phyloP scores from a whole-genome alignment of 352 stramenopile genomes.

The Phytophthora podocarpi region DNA sequence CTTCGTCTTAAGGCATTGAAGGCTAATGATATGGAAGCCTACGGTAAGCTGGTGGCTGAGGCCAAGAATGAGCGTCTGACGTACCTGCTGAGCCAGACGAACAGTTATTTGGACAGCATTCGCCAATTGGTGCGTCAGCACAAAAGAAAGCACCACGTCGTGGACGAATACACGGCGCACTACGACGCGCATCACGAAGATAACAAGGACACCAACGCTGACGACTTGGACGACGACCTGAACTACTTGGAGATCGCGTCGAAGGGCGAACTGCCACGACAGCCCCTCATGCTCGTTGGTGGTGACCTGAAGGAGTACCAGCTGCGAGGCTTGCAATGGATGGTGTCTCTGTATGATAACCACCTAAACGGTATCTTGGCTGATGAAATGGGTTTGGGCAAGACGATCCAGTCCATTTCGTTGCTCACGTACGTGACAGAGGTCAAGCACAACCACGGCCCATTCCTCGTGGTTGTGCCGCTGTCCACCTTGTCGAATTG shows the following conservation, averaged over 20 bases:
- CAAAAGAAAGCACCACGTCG: constrained; percentile 84
- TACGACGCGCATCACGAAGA: constrained; percentile 45
- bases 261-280: constrained; percentile 84
- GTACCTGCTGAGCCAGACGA: constrained; percentile 96
- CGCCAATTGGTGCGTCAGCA: constrained; percentile 91
- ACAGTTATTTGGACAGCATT: constrained; percentile 97
- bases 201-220: constrained; percentile 21
- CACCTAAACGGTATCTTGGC: constrained; percentile 98
- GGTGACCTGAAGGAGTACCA: constrained; percentile 98
- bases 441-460: constrained; percentile 90
- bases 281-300: constrained; percentile 96
- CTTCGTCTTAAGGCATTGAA: constrained; percentile 90
- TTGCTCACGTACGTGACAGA: constrained; percentile 86
- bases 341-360: constrained; percentile 98
- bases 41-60: constrained; percentile 96
- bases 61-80: constrained; percentile 98
- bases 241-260: constrained; percentile 88
- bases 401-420: constrained; percentile 90
- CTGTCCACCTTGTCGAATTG: constrained; percentile 95
- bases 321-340: constrained; percentile 99
- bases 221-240: constrained; percentile 73
- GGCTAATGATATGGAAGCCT: constrained; percentile 98
- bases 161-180: constrained; percentile 45
- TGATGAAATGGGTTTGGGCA: constrained; percentile 95
- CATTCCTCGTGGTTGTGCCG: constrained; percentile 98